Conservation (phyloP, 345 rosid species). For the Euphorbia lathyris region DNA sequence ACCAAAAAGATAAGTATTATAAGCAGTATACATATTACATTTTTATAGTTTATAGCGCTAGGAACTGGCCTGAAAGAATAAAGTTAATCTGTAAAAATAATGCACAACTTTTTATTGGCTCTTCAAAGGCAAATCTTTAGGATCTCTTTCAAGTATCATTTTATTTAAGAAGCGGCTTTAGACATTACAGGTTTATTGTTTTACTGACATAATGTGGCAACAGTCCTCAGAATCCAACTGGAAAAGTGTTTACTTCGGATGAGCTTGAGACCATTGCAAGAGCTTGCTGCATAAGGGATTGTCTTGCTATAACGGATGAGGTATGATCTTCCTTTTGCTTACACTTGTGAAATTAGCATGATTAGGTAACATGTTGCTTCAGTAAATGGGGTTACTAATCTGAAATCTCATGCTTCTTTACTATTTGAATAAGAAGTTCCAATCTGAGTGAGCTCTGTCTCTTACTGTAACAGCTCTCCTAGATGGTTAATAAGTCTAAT, state of each 20-base stretch:
- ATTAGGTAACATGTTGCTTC: slow-evolving; percentile 1
- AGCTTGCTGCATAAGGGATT: slow-evolving; percentile 49
- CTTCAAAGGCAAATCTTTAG: not conserved
- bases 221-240: slow-evolving; percentile 76
- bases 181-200: not conserved
- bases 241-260: slow-evolving; percentile 51
- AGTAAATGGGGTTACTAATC: not conserved
- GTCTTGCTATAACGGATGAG: slow-evolving; percentile 59
- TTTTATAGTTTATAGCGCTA: not conserved
- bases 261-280: slow-evolving; percentile 53
- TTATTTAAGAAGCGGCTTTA: not conserved
- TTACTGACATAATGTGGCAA: slow-evolving; percentile 27
- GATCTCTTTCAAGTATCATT: not conserved
- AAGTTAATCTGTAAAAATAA: not conserved
- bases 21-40: not conserved
- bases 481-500: not conserved
- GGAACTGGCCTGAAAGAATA: not conserved
- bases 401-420: slow-evolving; percentile 5
- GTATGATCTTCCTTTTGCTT: slow-evolving; percentile 32
- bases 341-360: slow-evolving; percentile 1
- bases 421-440: not conserved
- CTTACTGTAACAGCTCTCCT: not conserved
- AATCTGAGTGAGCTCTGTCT: not conserved
- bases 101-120: not conserved
- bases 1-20: not conserved